phyloP scores from a whole-genome alignment of 192 early-diverging fungal genomes.

The Backusella macrospora region DNA sequence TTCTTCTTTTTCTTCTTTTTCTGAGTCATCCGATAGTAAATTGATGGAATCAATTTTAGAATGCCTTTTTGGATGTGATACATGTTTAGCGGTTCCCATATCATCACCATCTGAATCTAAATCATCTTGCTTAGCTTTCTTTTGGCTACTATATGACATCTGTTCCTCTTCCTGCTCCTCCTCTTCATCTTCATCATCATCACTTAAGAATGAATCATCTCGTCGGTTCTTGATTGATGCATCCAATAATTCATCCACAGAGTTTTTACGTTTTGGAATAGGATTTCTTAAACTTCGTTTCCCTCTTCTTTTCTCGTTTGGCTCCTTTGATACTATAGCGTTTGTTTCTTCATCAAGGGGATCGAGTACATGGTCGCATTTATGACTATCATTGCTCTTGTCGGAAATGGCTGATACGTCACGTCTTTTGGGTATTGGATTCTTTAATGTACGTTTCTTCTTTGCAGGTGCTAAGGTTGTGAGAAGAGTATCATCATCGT shows the following conservation, averaged over 20 bases:
- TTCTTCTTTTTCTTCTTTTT: background rate
- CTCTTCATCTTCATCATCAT: no score
- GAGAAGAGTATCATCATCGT: background rate
- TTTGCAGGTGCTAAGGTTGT: background rate
- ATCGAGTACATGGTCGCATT: background rate
- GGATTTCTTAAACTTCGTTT: background rate
- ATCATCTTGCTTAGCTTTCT: background rate
- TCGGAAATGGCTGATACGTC: background rate
- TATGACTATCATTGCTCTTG: no score
- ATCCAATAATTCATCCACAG: background rate
- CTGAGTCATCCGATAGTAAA: background rate
- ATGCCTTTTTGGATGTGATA: background rate
- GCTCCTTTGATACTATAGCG: background rate
- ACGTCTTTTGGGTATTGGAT: background rate
- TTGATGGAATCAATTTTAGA: background rate
- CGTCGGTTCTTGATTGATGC: background rate
- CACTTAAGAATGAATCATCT: background rate
- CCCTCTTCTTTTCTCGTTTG: background rate
- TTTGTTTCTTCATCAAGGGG: background rate
- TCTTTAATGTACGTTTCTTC: background rate
- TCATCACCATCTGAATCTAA: background rate
- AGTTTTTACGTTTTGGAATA: background rate
- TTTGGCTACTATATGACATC: background rate
- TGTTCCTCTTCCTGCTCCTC: background rate
- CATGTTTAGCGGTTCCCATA: background rate